Percentiles rank a stretch among this genome's conserved stretches.
These are phyloP conservation scores for Cytospora paraplurivora DNA, from an alignment of 2,329 filamentous ascomycete species.

Conservation along the genomic window DNA sequence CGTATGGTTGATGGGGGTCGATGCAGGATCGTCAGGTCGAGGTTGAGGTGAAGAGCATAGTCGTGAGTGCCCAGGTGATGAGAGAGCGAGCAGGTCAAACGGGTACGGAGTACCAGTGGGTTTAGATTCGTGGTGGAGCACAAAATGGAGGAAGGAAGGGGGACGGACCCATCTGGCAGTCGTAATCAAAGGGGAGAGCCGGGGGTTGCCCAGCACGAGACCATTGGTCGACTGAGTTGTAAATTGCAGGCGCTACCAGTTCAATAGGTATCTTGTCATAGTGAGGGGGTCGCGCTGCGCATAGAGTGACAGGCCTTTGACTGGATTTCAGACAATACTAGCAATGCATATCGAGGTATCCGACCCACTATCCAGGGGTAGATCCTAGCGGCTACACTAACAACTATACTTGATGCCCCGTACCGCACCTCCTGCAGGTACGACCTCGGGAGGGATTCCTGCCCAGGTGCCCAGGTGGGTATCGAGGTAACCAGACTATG, in stretches of 20 bases:
- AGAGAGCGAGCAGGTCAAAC: constrained; percentile 11
- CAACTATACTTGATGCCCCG: constrained; percentile 7
- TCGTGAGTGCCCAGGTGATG: not conserved
- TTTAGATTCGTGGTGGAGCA: constrained; percentile 25
- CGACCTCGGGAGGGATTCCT: not conserved
- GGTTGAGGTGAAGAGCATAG: constrained; percentile 22
- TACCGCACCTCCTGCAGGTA: constrained; percentile 22
- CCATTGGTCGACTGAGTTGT: constrained; percentile 11
- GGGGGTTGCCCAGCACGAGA: constrained; percentile 3
- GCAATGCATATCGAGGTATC: not conserved
- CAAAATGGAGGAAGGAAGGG: constrained; percentile 20
- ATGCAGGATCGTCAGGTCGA: constrained; percentile 19
- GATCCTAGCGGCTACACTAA: not conserved
- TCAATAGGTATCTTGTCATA: constrained; percentile 9
- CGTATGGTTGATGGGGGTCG: constrained; percentile 16
- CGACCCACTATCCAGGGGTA: not conserved
- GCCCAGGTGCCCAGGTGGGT: not conserved
- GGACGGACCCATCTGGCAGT: constrained; percentile 24
- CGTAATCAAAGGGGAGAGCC: constrained; percentile 27
- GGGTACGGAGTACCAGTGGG: constrained; percentile 10
- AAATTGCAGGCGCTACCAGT: constrained; percentile 21
- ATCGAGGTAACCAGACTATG: no score
- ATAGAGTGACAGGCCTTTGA: not conserved
- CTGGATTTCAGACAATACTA: not conserved
- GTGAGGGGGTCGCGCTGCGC: constrained; percentile 20